Evolutionary conservation across 345 rosid genomes (phyloP).

Genomic region (Gossypium rotundifolium): DNA sequence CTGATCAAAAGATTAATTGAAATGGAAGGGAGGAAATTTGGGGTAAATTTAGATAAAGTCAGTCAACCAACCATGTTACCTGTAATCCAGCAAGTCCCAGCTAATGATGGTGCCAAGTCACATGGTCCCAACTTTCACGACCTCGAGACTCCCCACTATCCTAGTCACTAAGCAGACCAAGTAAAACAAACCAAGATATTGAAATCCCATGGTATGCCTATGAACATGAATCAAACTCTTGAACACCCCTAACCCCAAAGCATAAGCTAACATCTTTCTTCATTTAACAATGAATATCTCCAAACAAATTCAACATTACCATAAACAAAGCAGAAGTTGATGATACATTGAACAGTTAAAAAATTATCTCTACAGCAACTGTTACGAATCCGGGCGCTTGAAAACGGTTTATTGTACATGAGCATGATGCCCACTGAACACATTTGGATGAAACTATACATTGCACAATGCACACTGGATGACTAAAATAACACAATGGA

Average conservation of each 20-base stretch:
- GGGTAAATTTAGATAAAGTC: not conserved
- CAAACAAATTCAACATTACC: not conserved
- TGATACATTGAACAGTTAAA: not conserved
- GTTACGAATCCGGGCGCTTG: conserved; percentile 11
- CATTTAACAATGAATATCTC: not conserved
- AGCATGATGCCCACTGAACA: conserved; percentile 17
- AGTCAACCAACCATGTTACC: not conserved
- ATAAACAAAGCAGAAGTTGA: not conserved
- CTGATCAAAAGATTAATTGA: not conserved
- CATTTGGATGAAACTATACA: conserved; percentile 21
- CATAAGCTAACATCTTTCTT: no score
- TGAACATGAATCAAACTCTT: not conserved
- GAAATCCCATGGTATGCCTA: not conserved
- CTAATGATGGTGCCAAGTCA: not conserved
- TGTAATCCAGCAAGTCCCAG: not conserved
- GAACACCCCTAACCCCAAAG: no score
- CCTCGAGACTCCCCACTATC: not conserved
- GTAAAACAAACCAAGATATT: not conserved
- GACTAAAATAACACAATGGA: conserved; percentile 18
- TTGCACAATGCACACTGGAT: conserved; percentile 26
- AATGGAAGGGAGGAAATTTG: not conserved
- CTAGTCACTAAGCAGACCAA: not conserved
- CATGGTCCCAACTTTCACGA: not conserved
- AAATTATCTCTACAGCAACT: conserved; percentile 7
- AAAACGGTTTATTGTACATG: conserved; percentile 33